These are phyloP conservation scores for Paraurostyla sp. DNA, from an alignment of 73 alveolate genomes.

Conservation along the genomic window DNA sequence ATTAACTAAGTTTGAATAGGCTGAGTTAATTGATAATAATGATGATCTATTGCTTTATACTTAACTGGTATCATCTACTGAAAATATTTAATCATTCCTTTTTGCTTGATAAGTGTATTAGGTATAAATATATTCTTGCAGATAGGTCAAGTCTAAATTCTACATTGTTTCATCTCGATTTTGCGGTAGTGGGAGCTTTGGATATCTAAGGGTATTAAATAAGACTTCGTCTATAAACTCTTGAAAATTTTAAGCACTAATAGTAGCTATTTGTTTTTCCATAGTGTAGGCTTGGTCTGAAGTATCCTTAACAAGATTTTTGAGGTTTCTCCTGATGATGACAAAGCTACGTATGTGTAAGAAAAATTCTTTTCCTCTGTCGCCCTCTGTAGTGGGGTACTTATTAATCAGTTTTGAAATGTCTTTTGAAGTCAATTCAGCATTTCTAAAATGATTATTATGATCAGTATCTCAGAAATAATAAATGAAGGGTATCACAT, in stretches of 20 bases:
- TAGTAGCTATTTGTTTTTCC: too few species aligned
- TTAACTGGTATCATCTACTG: too few species aligned
- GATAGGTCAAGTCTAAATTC: not conserved
- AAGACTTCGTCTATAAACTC: slow-evolving; percentile 23
- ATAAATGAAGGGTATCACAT: not conserved
- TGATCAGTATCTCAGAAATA: not conserved
- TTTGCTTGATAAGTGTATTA: slow-evolving; percentile 1
- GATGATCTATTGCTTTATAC: slow-evolving; percentile 18
- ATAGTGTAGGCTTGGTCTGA: not conserved
- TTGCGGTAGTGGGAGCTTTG: slow-evolving; percentile 53
- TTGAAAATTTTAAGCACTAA: not conserved
- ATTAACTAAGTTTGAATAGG: not conserved
- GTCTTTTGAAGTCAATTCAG: not conserved
- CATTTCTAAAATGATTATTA: not conserved
- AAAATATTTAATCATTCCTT: slow-evolving; percentile 6
- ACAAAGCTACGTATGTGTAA: slow-evolving; percentile 8
- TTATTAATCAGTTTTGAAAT: not conserved
- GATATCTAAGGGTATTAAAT: not conserved
- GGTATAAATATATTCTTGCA: slow-evolving; percentile 44
- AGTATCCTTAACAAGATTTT: not conserved
- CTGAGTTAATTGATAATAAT: not conserved
- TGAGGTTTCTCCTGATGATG: slow-evolving; percentile 7
- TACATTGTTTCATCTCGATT: slow-evolving; percentile 42
- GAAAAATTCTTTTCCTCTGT: not conserved
- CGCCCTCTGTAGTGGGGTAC: not conserved